Evolutionary conservation across 306 rosid species (phyloP), one percentile per base, ranked within the genome.

Genomic region (Leucaena leucocephala): DNA sequence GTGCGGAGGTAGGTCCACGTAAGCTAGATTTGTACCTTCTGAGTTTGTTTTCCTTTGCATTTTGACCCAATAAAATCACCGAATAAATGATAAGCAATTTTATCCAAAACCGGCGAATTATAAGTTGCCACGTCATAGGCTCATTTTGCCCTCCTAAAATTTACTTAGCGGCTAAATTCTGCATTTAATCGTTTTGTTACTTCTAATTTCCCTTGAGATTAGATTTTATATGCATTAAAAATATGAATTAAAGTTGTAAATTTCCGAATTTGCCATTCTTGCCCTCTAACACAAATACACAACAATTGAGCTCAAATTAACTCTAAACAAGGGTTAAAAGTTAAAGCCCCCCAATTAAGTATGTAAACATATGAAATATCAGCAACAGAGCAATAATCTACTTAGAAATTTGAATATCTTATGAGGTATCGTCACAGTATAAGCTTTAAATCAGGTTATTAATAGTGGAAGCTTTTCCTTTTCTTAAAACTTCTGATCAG

Each of bases 11-110:
- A 11, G 67, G 67, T 13, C 67, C 40, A 33, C 67, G n/a, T 33
- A 33, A 22, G 66, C 66, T 4, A 11, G 66, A 22, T 22, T 59
- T 10, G n/a, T 13, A 61, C 70, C 2, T 64, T 15, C 36, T 63
- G 2, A 55, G 27, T 19, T 17, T 19, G 62, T 2, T n/a, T 64
- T 64, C 70, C 12, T 17, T 39, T 39, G 71, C 71, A 66, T 66
- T 66, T 66, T 66, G 48, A 38, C 46, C 49, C 15, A 66, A 66
- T 8, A 38, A 66, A 66, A 66, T 66, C 49, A 39, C 14, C 14
- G 7, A 42, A n/a, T 1, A 3, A 67, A 67, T 21, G 50, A 67
- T 67, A 67, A 40, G 34, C 72, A 8, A n/a, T 40, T 67, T 67
- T 42, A 67, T 67, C 72, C 72, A 19, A 67, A 67, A 42, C 50